Evolutionary conservation across 2,329 filamentous ascomycete genomes (phyloP).

Genomic region (Cytospora schulzeri): DNA sequence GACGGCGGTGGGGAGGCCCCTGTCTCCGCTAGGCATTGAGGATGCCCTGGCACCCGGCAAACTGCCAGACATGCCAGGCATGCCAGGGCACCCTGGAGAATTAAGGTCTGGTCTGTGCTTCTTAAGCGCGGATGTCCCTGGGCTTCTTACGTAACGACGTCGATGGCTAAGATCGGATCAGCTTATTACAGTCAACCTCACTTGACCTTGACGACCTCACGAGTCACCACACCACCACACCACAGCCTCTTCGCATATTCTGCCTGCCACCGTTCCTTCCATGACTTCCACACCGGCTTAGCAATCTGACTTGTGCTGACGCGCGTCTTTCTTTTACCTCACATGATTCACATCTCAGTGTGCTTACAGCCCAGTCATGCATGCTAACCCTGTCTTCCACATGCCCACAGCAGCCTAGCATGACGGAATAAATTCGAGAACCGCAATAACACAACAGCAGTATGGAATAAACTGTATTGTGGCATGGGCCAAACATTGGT

Average conservation of each 20-base stretch:
- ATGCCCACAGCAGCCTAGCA: neutral
- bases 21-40: neutral
- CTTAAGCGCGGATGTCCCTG: neutral
- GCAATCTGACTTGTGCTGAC: constrained; percentile 14
- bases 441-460: neutral
- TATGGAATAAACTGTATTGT: neutral
- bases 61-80: no score
- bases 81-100: neutral
- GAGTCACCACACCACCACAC: neutral
- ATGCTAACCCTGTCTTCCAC: constrained; percentile 1
- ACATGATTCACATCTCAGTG: constrained; percentile 1
- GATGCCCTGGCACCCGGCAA: neutral
- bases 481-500: neutral
- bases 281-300: neutral
- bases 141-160: neutral
- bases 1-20: neutral
- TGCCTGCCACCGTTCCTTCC: neutral
- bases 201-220: neutral
- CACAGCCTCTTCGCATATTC: constrained; percentile 1
- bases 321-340: constrained; percentile 11
- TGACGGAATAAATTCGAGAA: neutral
- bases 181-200: neutral
- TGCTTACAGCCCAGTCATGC: constrained; percentile 8
- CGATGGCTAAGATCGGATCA: neutral
- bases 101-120: constrained; percentile 1